Base-by-base conservation (phyloP, 1,284 basidiomycete species). In the Inonotus obliquus region DNA sequence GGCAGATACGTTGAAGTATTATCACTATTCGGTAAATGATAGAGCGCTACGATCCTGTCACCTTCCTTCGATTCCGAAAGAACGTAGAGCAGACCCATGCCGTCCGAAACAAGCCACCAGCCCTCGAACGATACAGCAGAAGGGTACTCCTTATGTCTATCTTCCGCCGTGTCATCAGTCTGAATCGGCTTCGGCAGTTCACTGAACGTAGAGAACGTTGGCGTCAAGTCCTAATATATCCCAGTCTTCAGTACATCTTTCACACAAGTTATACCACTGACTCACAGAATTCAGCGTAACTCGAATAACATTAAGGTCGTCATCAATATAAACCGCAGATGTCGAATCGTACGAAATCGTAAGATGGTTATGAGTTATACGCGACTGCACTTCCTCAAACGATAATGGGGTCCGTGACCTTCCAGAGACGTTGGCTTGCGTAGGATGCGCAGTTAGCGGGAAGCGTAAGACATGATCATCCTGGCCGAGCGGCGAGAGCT, bases 361-460 rank as follows among this genome's bases (percentile, higher is more conserved):
- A 2, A 96, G 79, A 70, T 96, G 94, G 68, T 96, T 94, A 75
- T 94, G 91, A 35, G 85, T 81, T 52, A 96, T 93, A 47, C 94
- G 79, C 65, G 86, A 88, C 69, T 91, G 85, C 39, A 94, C 87
- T 70, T 96, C 92, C 62, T 89, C 80, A 68, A 91, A 91, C 1
- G 87, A 85, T 13, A 93, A 76, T 9, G 83, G 82, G 0, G 61
- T 63, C 64, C 63, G 52, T 59, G 79, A 74, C 62, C 76, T 77
- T 11, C 81, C 80, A 6, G 89, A 84, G 13, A 81, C 74, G 19
- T 85, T 83, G 21, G 82, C 76, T 72, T 91, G 89, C 9, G 84
- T 81, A 1, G 78, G 76, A 62, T 75, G 79, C 70, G 81, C 78
- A 25, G 76, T 74, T 7, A 91, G 77, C 17, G 72, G 70, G 70